Evolutionary conservation across 495 filamentous ascomycete species (phyloP), one percentile per base, ranked within the genome.

Genomic region (Aspergillus saccharolyticus): DNA sequence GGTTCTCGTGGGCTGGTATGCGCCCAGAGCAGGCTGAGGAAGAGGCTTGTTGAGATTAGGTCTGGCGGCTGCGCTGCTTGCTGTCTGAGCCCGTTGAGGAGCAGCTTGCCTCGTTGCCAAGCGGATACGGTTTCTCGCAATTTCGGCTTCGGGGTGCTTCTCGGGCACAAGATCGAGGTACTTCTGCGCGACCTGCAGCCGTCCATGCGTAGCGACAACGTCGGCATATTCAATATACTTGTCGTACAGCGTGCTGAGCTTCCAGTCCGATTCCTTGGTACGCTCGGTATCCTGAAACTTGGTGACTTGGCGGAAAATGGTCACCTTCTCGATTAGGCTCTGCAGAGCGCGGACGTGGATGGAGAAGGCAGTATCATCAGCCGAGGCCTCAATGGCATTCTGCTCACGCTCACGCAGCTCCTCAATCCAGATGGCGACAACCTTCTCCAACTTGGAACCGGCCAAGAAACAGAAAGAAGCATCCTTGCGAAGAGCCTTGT

Each of bases 211-310:
- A 43, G 94, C 90, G 54, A 94, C 86, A 63, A 99, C 88, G 66
- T 97, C 94, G 10, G 94, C 92, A 72, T 97, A 99, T 75, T 99
- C 93, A 19, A 85, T 86, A 64, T 99, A 99, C 74, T 95, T 96
- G 66, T 91, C 88, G 67, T 99, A 99, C 42, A 99, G 79, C 1
- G 84, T 77, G 44, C 81, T 80, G 46, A 99, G 85, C 73, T 95
- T 96, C 95, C 95, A 99, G 52, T 85, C 90, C 0, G 85, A 83
- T 4, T 77, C 73, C 39, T 83, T 80, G 51, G 74, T 75, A 55
- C 79, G 82, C 57, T 97, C 91, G 6, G 77, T 76, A 66, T 99
- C 94, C 59, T 87, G 70, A 74, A 96, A 99, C 62, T 93, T 92
- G 53, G 89, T 91, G 44, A 94, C 92, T 64, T 96, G 82, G 51